Evolutionary conservation across 1,139 yeast genomes (phyloP), one percentile per base, ranked within the genome.

Genomic region (Blastobotrys capitulatus): DNA sequence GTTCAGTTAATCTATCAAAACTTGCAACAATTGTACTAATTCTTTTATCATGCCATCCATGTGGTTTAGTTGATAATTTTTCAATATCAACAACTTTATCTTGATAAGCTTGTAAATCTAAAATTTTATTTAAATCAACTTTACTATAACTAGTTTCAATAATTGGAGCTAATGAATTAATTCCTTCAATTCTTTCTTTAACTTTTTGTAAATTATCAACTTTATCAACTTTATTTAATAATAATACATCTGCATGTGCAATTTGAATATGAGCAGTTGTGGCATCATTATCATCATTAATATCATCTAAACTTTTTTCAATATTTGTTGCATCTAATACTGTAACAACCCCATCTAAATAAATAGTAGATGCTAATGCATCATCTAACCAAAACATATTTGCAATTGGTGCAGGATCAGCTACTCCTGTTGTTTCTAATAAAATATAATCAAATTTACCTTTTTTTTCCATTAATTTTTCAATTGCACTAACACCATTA

Each of bases 331-430:
- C 75, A 66, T 92, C 98, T 43, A 92, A 73, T 5, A 94, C 97
- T 0, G 97, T 86, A n/a, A 94, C 78, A 5, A 92, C 89, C 0
- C 97, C 96, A 67, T 92, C 98, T 40, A 92, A 83, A 64, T 86
- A 87, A 1, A 92, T 87, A 57, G 81, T 83, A 6, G 96, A 83
- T 12, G 83, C 76, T 50, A 92, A 71, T 0, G 92, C 97, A 34
- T 86, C 94, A 65, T 92, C 98, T 38, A 90, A 74, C 98, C 98
- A 92, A 67, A 92, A 92, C 96, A 92, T 92, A 57, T 82, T 80
- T 8, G 97, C 96, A 35, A 92, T 88, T 0, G 97, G 97, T 6
- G 72, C 97, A 0, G 98, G 98, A 63, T 92, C 97, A 0, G 99
- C 98, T n/a, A 94, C 76, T 0, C 99, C 99, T 0, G 97, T 88